A percentile compares a stretch with the other conserved stretches of the same genome.
These are phyloP conservation scores for Chalciporus pseudorubinellus DNA, from an alignment of 768 basidiomycete species.

Conservation along the genomic window DNA sequence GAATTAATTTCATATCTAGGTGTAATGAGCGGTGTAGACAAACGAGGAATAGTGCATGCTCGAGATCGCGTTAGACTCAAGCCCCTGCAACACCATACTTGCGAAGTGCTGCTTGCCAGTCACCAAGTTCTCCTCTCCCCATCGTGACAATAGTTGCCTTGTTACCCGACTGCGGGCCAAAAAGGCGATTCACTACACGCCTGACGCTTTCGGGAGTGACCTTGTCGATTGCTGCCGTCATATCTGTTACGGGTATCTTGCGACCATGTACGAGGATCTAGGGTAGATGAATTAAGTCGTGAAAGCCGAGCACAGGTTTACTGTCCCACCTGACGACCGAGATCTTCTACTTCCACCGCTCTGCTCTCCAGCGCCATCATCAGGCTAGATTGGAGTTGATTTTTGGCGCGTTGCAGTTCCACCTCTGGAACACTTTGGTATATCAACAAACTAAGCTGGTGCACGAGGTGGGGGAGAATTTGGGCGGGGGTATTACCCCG, in stretches of 20 bases:
- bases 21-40: not conserved
- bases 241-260: conserved; percentile 85
- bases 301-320: not conserved
- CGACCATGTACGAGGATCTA: conserved; percentile 84
- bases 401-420: conserved; percentile 87
- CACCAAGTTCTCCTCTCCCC: conserved; percentile 76
- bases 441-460: conserved; percentile 82
- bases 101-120: conserved; percentile 58
- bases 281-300: conserved; percentile 1
- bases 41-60: not conserved
- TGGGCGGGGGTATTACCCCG: conserved; percentile 63
- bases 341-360: conserved; percentile 81
- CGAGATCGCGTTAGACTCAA: conserved; percentile 4
- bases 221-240: conserved; percentile 82
- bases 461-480: conserved; percentile 80
- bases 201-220: conserved; percentile 69
- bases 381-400: conserved; percentile 88
- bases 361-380: conserved; percentile 95
- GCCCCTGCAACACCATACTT: conserved; percentile 64
- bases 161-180: conserved; percentile 59
- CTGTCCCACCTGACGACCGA: conserved; percentile 75
- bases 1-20: not conserved
- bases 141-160: conserved; percentile 80
- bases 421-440: conserved; percentile 60
- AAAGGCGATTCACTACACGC: conserved; percentile 73